These are phyloP conservation scores for Yamadazyma atlantica DNA, from an alignment of 1,139 yeast species.

Conservation along the genomic window DNA sequence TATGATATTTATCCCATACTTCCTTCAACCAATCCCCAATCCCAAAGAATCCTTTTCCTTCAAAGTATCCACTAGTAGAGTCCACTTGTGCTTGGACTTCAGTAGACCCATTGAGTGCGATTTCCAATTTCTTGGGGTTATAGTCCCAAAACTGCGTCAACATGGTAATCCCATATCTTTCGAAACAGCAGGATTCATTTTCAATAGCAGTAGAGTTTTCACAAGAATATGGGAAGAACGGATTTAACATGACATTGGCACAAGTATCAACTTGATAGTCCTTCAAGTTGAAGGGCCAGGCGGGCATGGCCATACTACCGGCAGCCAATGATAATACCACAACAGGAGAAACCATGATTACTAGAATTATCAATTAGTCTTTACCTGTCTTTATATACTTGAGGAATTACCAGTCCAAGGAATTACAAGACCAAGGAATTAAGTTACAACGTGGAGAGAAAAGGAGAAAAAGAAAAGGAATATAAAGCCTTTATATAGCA, in stretches of 20 bases:
- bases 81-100: conserved; percentile 9
- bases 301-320: conserved; percentile 4
- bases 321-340: conserved; percentile 6
- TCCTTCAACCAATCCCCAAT: conserved; percentile 8
- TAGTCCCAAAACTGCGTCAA: conserved; percentile 45
- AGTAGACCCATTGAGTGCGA: conserved; percentile 19
- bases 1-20: conserved; percentile 3
- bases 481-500: background rate
- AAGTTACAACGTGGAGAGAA: too few species aligned
- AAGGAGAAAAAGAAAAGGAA: background rate
- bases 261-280: conserved; percentile 7
- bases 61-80: conserved; percentile 1
- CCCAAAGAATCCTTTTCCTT: conserved; percentile 12
- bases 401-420: background rate
- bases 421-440: too few species aligned
- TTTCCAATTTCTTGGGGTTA: conserved; percentile 22
- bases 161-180: conserved; percentile 34
- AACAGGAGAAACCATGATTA: conserved; percentile 7
- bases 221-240: conserved; percentile 23
- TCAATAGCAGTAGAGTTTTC: conserved; percentile 24
- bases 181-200: conserved; percentile 33
- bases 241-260: conserved; percentile 7
- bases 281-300: conserved; percentile 1
- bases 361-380: too few species aligned
- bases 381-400: conserved; percentile 1